Conservation (phyloP, 441 rosid species). For the Geranium incanum region DNA sequence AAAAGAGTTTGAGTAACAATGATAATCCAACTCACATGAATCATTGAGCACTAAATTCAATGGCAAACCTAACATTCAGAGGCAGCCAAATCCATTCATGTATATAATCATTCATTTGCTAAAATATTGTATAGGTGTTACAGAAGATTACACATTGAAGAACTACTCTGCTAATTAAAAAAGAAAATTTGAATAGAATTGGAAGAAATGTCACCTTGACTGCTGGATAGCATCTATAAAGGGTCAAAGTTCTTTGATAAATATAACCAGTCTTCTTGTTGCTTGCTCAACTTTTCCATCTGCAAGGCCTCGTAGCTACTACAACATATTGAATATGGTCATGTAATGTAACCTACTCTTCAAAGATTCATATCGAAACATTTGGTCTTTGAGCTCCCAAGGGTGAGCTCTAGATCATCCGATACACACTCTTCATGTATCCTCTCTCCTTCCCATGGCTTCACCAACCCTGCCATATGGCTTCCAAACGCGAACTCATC, state of each 20-base stretch:
- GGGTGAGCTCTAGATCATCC: constrained; percentile 71
- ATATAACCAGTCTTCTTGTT: neutral
- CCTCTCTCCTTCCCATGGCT: constrained; percentile 78
- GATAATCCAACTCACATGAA: constrained; percentile 2
- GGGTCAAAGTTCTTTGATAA: neutral
- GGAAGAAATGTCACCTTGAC: constrained; percentile 11
- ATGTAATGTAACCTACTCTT: neutral
- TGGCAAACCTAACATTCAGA: constrained; percentile 10
- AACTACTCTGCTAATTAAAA: constrained; percentile 7
- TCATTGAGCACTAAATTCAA: constrained; percentile 13
- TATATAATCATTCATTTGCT: constrained; percentile 8
- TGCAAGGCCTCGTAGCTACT: neutral
- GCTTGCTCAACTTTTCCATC: neutral
- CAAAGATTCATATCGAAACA: constrained; percentile 18
- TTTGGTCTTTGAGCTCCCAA: constrained; percentile 59
- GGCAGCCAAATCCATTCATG: constrained; percentile 18
- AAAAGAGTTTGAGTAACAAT: constrained; percentile 12
- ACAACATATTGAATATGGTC: no score
- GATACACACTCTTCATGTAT: constrained; percentile 65
- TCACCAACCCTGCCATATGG: constrained; percentile 45
- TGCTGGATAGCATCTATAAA: neutral
- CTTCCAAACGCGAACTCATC: constrained; percentile 68
- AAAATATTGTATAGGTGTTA: constrained; percentile 4
- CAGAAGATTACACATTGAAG: constrained; percentile 11
- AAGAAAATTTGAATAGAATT: constrained; percentile 8